Evolutionary conservation across 169 alveolate species (phyloP).

Genomic region (Cryptosporidium felis): DNA sequence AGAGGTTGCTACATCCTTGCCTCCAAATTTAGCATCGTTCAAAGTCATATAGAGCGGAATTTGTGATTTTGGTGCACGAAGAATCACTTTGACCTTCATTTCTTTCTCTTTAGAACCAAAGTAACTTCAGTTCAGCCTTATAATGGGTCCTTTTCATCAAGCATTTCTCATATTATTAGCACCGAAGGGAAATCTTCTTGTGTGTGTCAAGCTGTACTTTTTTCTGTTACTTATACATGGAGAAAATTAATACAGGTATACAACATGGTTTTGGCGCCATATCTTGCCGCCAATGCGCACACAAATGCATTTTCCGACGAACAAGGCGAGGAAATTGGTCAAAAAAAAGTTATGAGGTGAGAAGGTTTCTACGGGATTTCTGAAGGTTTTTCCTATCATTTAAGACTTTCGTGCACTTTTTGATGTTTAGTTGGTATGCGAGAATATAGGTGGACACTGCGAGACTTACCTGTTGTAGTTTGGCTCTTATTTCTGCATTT

Average conservation of each 20-base stretch:
- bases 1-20: constrained; percentile 28
- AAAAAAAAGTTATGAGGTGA: too few species aligned
- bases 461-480: constrained; percentile 53
- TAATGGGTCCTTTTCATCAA: not conserved
- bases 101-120: not conserved
- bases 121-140: not conserved
- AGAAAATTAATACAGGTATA: not conserved
- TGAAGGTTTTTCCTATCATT: constrained; percentile 7
- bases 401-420: constrained; percentile 3
- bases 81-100: constrained; percentile 67
- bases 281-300: not conserved
- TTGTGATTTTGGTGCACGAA: constrained; percentile 70
- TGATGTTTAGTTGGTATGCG: not conserved
- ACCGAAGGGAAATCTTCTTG: not conserved
- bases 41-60: constrained; percentile 57
- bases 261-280: not conserved
- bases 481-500: constrained; percentile 30
- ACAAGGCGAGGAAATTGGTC: too few species aligned
- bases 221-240: not conserved
- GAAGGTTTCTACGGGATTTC: not conserved
- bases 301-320: too few species aligned
- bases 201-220: not conserved
- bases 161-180: not conserved
- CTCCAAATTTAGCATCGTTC: constrained; percentile 53
- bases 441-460: not conserved